A percentile compares a stretch with the other conserved stretches of the same genome.
Evolutionary conservation across 139 green algal species (phyloP).

Genomic region (Chlamydomonas sphaeroides): DNA sequence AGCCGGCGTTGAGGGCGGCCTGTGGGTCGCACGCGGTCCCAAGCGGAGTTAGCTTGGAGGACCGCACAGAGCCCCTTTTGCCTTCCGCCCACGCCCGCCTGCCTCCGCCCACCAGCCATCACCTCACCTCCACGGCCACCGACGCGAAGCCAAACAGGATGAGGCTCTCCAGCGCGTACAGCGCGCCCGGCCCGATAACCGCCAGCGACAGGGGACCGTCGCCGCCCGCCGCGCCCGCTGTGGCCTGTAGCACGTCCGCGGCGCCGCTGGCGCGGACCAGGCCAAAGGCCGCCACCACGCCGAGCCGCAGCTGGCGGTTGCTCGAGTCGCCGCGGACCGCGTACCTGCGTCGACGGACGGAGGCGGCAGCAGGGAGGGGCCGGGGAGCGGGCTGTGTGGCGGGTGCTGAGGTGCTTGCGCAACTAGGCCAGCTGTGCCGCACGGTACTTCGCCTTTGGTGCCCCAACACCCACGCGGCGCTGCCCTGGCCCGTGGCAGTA

Average conservation of each 20-base stretch:
- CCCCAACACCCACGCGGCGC: no score
- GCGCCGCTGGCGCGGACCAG: slow-evolving; percentile 62
- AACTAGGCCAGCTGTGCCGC: no score
- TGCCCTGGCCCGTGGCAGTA: no score
- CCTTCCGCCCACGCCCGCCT: no score
- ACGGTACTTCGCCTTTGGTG: no score
- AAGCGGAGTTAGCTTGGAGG: no score
- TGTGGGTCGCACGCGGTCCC: no score
- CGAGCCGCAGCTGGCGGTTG: slow-evolving; percentile 64
- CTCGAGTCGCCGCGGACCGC: slow-evolving; percentile 52
- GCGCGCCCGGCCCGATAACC: slow-evolving; percentile 52
- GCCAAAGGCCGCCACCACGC: slow-evolving; percentile 72
- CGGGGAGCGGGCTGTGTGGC: no score
- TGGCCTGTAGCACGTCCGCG: slow-evolving; percentile 42
- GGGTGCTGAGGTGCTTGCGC: no score
- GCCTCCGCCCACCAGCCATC: slow-evolving; percentile 1
- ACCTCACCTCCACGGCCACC: slow-evolving; percentile 63
- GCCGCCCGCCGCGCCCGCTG: background rate
- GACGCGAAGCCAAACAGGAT: slow-evolving; percentile 76
- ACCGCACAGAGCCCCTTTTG: no score
- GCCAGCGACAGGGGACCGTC: slow-evolving; percentile 39
- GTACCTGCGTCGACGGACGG: no score
- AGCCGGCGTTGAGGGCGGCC: slow-evolving; percentile 50
- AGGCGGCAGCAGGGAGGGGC: no score
- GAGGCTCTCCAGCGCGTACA: slow-evolving; percentile 66